Base-by-base conservation (phyloP, 495 filamentous ascomycete species). In the Trypethelium eluteriae region DNA sequence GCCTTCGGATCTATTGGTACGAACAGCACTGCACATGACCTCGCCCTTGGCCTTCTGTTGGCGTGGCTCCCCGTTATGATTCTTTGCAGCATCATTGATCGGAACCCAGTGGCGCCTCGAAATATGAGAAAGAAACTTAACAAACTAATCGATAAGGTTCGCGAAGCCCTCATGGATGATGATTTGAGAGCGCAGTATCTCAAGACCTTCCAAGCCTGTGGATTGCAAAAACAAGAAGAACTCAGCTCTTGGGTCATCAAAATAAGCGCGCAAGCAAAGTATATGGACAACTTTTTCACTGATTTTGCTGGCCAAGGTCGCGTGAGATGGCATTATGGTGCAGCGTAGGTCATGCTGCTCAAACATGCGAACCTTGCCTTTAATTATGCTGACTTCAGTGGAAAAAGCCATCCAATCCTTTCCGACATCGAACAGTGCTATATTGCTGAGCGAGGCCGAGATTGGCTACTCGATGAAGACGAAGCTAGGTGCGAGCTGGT, bases 1-100 rank as follows among this genome's bases (percentile, higher is more conserved):
- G 76, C 81, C 0, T 83, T 83, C 70, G 73, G 70, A 9, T 63
- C 71, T 7, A 39, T 81, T 2, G 81, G 78, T 0, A 67, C 70
- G 35, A 76, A 78, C 36, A 68, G 72, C 6, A 77, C 74, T 2
- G 77, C 81, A 2, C 81, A 84, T 50, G 69, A 78, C 53, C 74
- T 84, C 1, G 81, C 79, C 0, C 67, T 84, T 1, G 82, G 81
- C 2, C 64, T 81, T 2, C 62, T 84, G 7, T 68, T 83, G 25
- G 70, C 74, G 3, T 84, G 81, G 82, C 63, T 84, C 5, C 82
- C 82, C 11, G 66, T 82, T n/a, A 65, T 84, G 14, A 73, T 82
- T 25, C 64, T 81, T 2, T 75, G 75, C 57, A 72, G 70, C 10
- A 82, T 84, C 44, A 72, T 81, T 2, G 81, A 84, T 69, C 75